These are phyloP conservation scores for sunflower (Helianthus annuus) DNA, from an alignment of 129 eudicot species.

Conservation along the genomic window HanXRQr2.0-SUNRISE NC_035440.2:90156183-90156682, in stretches of 20 bases:
- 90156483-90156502: background rate
- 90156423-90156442: conserved; percentile 17
- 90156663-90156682: background rate
- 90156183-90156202: too few species aligned
- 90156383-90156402: conserved; percentile 27
- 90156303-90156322: background rate
- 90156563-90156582: conserved; percentile 7
- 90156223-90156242: too few species aligned
- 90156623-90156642: background rate
- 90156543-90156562: background rate
- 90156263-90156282: background rate
- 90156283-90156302: background rate
- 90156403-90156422: conserved; percentile 31
- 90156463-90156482: background rate
- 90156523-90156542: background rate
- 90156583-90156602: background rate
- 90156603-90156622: too few species aligned
- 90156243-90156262: background rate
- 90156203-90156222: too few species aligned
- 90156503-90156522: conserved; percentile 6
- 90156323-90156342: conserved; percentile 7
- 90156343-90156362: background rate
- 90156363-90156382: conserved; percentile 26
- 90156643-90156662: background rate
- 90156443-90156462: conserved; percentile 3